phyloP scores from a whole-genome alignment of 495 filamentous ascomycete genomes.

The Tuber brumale region DNA sequence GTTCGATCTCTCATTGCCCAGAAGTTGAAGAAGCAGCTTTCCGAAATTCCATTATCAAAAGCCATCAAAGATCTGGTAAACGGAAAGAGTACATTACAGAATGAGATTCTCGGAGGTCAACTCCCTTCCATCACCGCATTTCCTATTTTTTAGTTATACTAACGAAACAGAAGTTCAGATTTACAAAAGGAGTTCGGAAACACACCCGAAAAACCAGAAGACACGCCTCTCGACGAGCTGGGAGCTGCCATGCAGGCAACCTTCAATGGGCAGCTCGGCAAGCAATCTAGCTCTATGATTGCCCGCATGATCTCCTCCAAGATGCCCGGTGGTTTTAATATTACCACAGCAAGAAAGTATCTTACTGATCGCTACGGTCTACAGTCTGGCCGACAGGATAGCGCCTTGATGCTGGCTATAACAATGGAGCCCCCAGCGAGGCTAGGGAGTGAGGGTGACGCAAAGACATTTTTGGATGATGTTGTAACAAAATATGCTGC shows the following conservation, averaged over 20 bases:
- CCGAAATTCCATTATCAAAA: conserved; percentile 88
- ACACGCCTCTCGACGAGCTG: conserved; percentile 90
- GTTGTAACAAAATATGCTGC: conserved; percentile 83
- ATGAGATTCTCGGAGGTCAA: conserved; percentile 38
- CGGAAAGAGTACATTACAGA: conserved; percentile 56
- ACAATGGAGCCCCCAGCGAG: conserved; percentile 88
- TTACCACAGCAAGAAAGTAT: conserved; percentile 88
- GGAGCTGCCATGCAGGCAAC: conserved; percentile 94
- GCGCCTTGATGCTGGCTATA: conserved; percentile 77
- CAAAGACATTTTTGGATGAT: conserved; percentile 83
- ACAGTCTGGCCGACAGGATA: conserved; percentile 80
- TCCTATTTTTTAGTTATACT: conserved; percentile 5
- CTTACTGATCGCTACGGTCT: conserved; percentile 91
- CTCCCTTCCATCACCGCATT: conserved; percentile 7
- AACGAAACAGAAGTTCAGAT: conserved; percentile 64
- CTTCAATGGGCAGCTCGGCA: conserved; percentile 95
- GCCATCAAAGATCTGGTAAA: conserved; percentile 98
- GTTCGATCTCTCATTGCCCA: conserved; percentile 90
- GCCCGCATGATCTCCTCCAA: conserved; percentile 94
- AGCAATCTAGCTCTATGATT: conserved; percentile 89
- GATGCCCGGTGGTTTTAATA: conserved; percentile 99
- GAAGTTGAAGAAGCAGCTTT: conserved; percentile 89
- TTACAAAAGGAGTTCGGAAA: conserved; percentile 97
- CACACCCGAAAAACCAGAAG: conserved; percentile 97
- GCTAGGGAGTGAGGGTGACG: conserved; percentile 80